A percentile compares a stretch with the other conserved stretches of the same genome.
These are phyloP conservation scores for Endoconidiophora polonica DNA, from an alignment of 2,329 filamentous ascomycete species.

Conservation along the genomic window DNA sequence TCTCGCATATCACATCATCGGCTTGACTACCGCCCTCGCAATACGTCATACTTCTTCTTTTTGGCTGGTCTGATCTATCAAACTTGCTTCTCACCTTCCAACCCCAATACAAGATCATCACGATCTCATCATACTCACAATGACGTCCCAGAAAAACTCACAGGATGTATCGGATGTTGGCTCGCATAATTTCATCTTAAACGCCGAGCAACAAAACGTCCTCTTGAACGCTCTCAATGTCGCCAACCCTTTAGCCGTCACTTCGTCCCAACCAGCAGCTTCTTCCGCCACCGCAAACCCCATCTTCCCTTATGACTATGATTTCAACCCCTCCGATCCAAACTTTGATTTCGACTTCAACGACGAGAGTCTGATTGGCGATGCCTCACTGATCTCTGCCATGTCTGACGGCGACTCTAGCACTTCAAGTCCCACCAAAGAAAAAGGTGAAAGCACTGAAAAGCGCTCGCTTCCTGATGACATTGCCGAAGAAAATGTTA, in stretches of 20 bases:
- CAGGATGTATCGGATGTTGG: conserved; percentile 17
- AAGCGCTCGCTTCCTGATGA: conserved; percentile 60
- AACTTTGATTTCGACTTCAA: conserved; percentile 57
- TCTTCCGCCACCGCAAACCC: conserved; percentile 35
- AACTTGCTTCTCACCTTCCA: neutral
- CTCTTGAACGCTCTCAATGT: conserved; percentile 60
- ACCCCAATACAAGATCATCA: conserved; percentile 1
- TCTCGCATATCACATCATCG: no score
- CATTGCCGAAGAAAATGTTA: conserved; percentile 43
- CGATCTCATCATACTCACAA: conserved; percentile 16
- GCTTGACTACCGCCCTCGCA: no score
- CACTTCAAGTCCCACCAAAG: conserved; percentile 1
- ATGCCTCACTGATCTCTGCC: conserved; percentile 46
- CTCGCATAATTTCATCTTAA: conserved; percentile 47
- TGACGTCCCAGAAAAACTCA: conserved; percentile 33
- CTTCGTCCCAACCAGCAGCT: conserved; percentile 22
- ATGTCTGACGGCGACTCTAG: conserved; percentile 45
- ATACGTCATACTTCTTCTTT: no score
- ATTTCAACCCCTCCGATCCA: conserved; percentile 50
- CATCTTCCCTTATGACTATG: conserved; percentile 60
- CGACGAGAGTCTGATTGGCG: conserved; percentile 28
- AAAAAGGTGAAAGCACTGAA: conserved; percentile 29
- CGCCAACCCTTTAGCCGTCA: conserved; percentile 21
- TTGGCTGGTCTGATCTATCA: neutral
- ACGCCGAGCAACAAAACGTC: conserved; percentile 59